Evolutionary conservation across 352 stramenopile species (phyloP), one percentile per base, ranked within the genome.

Genomic region (Phytophthora fragariae): DNA sequence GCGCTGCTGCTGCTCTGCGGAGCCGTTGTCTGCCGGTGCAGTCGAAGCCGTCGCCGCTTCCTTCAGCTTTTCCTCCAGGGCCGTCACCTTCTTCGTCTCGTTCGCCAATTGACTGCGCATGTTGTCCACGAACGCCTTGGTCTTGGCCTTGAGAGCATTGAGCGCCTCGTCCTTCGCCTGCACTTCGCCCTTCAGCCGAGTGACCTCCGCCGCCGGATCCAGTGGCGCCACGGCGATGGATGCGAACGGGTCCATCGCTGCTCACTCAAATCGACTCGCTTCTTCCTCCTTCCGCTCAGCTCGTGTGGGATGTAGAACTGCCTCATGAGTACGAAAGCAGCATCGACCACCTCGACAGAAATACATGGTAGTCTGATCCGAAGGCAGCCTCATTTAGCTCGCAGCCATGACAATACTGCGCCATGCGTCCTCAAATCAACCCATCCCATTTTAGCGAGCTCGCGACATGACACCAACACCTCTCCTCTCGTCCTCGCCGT

Each of bases 61-160:
- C 47, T 83, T 77, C 33, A 92, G 68, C 54, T 90, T 83, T 41
- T 79, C 79, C 68, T 89, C 83, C 1, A 93, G 65, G 1, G 86
- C 73, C 4, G 65, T 72, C 14, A 92, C 79, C 72, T 91, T 91
- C 70, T 91, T 88, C 70, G 91, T 92, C 67, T 92, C 82, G 3
- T 54, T 69, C 8, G 78, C 77, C 7, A 95, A 71, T 50, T 95
- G 83, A 31, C 66, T 65, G 35, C 86, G 86, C 82, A 95, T 88
- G 46, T 90, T 92, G 66, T 95, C 88, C 10, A 92, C 88, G 50
- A 95, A 95, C 29, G 85, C 85, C 72, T 95, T 95, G 62, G 88
- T 92, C 81, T 95, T 93, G 64, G 88, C 72, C 75, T 95, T 95
- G 64, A 95, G 83, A 62, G 90, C 80, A 65, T 91, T 92, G 9